These are phyloP conservation scores for Myriosclerotinia duriaeana DNA, from an alignment of 2,329 filamentous ascomycete species.

Conservation along the genomic window DNA sequence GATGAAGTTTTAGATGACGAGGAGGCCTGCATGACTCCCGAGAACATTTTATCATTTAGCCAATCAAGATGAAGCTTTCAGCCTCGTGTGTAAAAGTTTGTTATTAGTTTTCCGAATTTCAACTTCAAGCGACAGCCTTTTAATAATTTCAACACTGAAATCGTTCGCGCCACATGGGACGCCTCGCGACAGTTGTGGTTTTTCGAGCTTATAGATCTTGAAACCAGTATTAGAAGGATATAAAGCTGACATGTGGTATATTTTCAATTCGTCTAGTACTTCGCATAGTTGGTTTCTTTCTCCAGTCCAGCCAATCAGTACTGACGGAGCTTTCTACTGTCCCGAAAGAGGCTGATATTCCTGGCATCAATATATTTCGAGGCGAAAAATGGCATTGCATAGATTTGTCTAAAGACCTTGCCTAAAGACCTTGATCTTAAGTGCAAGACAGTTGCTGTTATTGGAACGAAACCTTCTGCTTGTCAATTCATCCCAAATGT, in stretches of 20 bases:
- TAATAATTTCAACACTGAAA: slow-evolving; percentile 2
- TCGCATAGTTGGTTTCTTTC: neutral
- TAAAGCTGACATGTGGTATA: slow-evolving; percentile 10
- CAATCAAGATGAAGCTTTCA: too few relatives aligned
- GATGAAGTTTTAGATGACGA: too few relatives aligned
- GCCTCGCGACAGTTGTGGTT: slow-evolving; percentile 6
- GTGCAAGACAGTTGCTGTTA: slow-evolving; percentile 1
- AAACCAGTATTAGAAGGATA: neutral
- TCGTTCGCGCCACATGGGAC: slow-evolving; percentile 8
- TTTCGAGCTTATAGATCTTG: slow-evolving; percentile 11
- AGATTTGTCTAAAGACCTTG: slow-evolving; percentile 13
- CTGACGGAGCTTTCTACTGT: slow-evolving; percentile 12
- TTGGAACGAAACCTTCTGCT: slow-evolving; percentile 18
- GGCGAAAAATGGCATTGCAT: slow-evolving; percentile 4
- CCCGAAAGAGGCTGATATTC: slow-evolving; percentile 8
- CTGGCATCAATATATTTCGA: neutral
- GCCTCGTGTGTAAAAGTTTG: too few relatives aligned
- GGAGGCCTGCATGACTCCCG: too few relatives aligned
- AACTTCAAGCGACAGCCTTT: too few relatives aligned
- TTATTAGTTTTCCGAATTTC: too few relatives aligned
- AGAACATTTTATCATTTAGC: too few relatives aligned
- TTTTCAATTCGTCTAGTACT: neutral
- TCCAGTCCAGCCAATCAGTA: neutral
- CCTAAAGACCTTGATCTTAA: slow-evolving; percentile 12
- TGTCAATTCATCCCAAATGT: slow-evolving; percentile 16